Conservation (phyloP, 768 basidiomycete species). For the Mycena floridula region DNA sequence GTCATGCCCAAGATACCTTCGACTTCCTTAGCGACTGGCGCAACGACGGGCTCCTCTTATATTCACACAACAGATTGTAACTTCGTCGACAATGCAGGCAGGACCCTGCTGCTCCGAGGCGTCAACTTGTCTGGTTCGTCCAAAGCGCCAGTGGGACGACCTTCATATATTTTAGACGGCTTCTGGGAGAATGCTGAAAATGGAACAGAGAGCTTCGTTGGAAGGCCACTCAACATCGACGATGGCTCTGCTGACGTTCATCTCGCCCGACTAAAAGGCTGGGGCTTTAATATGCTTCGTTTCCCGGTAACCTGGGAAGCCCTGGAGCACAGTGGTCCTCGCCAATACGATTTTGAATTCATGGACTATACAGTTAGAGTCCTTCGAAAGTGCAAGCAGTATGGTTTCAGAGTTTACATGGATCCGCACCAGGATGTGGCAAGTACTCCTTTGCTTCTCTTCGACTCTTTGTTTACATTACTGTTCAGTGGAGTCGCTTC, state of each 20-base stretch:
- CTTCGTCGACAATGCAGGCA: constrained; percentile 70
- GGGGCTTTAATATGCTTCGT: constrained; percentile 90
- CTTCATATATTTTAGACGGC: constrained; percentile 59
- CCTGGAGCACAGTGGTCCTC: constrained; percentile 93
- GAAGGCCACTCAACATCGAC: constrained; percentile 76
- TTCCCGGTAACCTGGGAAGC: constrained; percentile 93
- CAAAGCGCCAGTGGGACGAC: constrained; percentile 74
- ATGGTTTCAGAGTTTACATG: constrained; percentile 88
- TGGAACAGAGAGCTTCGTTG: constrained; percentile 66
- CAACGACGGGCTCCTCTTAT: constrained; percentile 39
- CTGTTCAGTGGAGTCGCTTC: constrained; percentile 84
- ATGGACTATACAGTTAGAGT: constrained; percentile 89
- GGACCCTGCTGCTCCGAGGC: constrained; percentile 83
- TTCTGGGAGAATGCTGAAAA: constrained; percentile 80
- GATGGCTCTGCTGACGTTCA: constrained; percentile 85
- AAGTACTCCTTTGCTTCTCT: constrained; percentile 42
- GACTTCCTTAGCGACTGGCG: constrained; percentile 52
- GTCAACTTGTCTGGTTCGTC: constrained; percentile 89
- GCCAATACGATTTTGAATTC: constrained; percentile 84
- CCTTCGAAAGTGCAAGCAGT: constrained; percentile 85
- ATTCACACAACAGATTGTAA: constrained; percentile 62
- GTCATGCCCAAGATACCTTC: constrained; percentile 52
- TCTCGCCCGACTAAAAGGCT: constrained; percentile 75
- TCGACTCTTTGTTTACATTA: constrained; percentile 1
- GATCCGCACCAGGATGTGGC: constrained; percentile 96